phyloP scores from a whole-genome alignment of 2,329 filamentous ascomycete genomes.

The Fusarium sp. region DNA sequence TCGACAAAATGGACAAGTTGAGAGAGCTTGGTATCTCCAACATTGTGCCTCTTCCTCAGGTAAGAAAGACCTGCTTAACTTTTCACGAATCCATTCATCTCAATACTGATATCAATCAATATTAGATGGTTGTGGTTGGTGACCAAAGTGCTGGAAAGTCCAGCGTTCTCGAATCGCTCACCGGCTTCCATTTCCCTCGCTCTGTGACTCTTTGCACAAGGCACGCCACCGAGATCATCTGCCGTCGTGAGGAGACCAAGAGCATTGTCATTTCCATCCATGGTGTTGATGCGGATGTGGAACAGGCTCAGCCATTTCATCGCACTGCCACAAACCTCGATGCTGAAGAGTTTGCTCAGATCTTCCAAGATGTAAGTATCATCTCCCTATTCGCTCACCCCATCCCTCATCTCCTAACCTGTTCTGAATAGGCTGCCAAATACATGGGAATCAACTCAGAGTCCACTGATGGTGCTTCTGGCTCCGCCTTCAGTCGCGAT shows the following conservation, averaged over 20 bases:
- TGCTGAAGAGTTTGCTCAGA: slow-evolving; percentile 49
- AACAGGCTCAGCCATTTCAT: slow-evolving; percentile 47
- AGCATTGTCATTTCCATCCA: slow-evolving; percentile 59
- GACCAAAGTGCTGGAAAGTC: slow-evolving; percentile 90
- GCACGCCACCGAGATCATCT: slow-evolving; percentile 63
- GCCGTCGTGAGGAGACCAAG: slow-evolving; percentile 53
- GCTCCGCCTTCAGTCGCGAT: slow-evolving; percentile 61
- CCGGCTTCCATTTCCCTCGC: slow-evolving; percentile 63
- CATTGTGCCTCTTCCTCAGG: slow-evolving; percentile 64
- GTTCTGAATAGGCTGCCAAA: slow-evolving; percentile 54
- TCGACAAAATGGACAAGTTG: slow-evolving; percentile 58
- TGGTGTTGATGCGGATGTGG: slow-evolving; percentile 23
- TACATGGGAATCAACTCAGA: slow-evolving; percentile 59
- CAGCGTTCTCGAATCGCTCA: slow-evolving; percentile 79
- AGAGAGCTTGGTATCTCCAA: slow-evolving; percentile 57
- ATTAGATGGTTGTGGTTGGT: slow-evolving; percentile 82
- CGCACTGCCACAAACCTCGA: slow-evolving; percentile 45
- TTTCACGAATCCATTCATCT: not conserved
- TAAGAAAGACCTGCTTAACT: slow-evolving; percentile 53
- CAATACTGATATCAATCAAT: not conserved
- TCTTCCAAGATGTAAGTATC: slow-evolving; percentile 57
- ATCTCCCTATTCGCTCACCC: rapidly evolving
- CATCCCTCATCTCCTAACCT: not conserved
- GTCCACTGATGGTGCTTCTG: too few relatives aligned
- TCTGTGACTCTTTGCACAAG: slow-evolving; percentile 61